These are phyloP conservation scores for Amanita muscaria DNA, from an alignment of 768 basidiomycete species.

Conservation along the genomic window DNA sequence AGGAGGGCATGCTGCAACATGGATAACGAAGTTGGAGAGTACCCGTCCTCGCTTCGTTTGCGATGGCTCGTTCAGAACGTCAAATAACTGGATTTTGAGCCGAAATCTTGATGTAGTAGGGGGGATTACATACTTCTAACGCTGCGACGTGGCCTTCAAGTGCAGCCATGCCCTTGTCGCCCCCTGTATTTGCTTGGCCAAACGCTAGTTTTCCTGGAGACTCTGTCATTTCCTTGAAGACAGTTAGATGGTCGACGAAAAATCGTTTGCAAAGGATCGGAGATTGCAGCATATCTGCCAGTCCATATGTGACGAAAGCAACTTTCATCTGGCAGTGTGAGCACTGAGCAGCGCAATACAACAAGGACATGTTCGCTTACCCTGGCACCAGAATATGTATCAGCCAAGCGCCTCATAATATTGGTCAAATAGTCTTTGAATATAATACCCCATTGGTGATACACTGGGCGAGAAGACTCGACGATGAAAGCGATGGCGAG, in stretches of 20 bases:
- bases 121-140: constrained; percentile 42
- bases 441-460: constrained; percentile 41
- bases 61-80: constrained; percentile 23
- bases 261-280: constrained; percentile 51
- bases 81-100: constrained; percentile 27
- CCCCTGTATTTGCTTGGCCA: constrained; percentile 43
- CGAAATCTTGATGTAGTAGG: background rate
- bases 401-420: constrained; percentile 43
- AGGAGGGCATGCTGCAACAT: constrained; percentile 49
- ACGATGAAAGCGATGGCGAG: constrained; percentile 50
- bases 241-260: constrained; percentile 36
- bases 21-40: constrained; percentile 40
- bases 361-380: constrained; percentile 19
- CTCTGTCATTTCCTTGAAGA: constrained; percentile 39
- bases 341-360: constrained; percentile 1
- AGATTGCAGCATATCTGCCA: constrained; percentile 42
- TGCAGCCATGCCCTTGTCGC: constrained; percentile 50
- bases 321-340: constrained; percentile 23
- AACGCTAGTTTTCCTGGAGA: constrained; percentile 42
- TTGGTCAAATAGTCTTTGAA: constrained; percentile 39
- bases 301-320: constrained; percentile 56
- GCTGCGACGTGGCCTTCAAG: constrained; percentile 65
- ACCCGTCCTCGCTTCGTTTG: constrained; percentile 14
- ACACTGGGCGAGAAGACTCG: constrained; percentile 50
- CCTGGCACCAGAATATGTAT: constrained; percentile 29